Base-by-base conservation (phyloP, 768 basidiomycete genomes). In the Podaxis sp. region DNA sequence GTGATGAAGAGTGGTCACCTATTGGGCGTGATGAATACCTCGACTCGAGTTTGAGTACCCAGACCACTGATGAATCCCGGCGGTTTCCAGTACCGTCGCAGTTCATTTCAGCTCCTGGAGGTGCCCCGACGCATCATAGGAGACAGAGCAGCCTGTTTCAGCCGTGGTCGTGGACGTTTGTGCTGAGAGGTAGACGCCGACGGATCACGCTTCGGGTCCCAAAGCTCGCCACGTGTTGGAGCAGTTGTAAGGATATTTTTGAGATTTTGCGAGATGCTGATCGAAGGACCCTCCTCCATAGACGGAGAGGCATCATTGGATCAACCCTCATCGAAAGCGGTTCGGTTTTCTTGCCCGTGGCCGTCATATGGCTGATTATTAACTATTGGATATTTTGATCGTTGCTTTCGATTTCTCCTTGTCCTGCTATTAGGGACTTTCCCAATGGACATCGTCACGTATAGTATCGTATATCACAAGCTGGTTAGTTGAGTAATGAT, bases 161-260 rank as follows among this genome's bases (percentile, higher is more conserved):
- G 18, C 16, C 28, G 42, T 82, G 78, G 76, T 76, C 79, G 18
- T 82, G 80, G 77, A 76, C 80, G 16, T 88, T 89, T 66, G 76
- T 78, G 23, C 76, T 87, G 57, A 68, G 75, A 27, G 85, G 85
- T 0, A 76, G 83, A 28, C 74, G 83, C 16, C 77, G 86, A 62
- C 80, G 83, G n/a, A 67, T 89, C 61, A 76, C 79, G 16, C 18
- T 88, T 13, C 70, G 73, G 4, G 58, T 78, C 28, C 84, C 85
- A 4, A 62, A 48, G 63, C 66, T 63, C 6, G 48, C 59, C 13
- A 37, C 46, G 6, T 61, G 59, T 11, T 74, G 75, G 68, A 60
- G 54, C 42, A 65, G 64, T 62, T 73, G 74, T 65, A 56, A 56
- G 56, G 65, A 64, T 40, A 18, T 69, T 28, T 38, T 54, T 6